A percentile compares a stretch with the other conserved stretches of the same genome.
phyloP scores from a whole-genome alignment of 768 basidiomycete genomes.

The Boletus tomentosulus region DNA sequence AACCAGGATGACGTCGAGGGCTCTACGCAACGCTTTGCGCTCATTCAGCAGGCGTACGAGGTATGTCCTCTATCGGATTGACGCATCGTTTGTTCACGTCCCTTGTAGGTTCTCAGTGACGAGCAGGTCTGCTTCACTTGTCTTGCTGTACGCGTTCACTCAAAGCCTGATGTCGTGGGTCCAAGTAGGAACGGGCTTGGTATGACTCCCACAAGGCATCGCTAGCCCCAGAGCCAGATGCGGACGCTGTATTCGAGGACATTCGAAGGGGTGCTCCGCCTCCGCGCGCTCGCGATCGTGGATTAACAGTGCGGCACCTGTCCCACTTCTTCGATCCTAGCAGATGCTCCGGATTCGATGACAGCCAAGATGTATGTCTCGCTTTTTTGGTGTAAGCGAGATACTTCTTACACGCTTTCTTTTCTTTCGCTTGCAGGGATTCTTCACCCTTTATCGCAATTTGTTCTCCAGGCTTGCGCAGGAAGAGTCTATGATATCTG shows the following conservation, averaged over 20 bases:
- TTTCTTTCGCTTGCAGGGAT: slow-evolving; percentile 51
- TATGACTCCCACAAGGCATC: slow-evolving; percentile 91
- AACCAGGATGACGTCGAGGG: slow-evolving; percentile 80
- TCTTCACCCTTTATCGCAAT: slow-evolving; percentile 85
- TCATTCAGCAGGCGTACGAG: slow-evolving; percentile 94
- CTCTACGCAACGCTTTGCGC: slow-evolving; percentile 82
- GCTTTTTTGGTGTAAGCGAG: neutral
- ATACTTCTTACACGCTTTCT: neutral
- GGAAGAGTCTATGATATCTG: slow-evolving; percentile 58
- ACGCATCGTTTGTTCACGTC: neutral
- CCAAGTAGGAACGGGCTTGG: slow-evolving; percentile 92
- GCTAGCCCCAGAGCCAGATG: slow-evolving; percentile 76
- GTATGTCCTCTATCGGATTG: slow-evolving; percentile 36
- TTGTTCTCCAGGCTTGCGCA: slow-evolving; percentile 78
- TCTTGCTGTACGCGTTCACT: neutral
- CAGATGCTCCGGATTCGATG: slow-evolving; percentile 63
- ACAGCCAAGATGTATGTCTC: slow-evolving; percentile 51
- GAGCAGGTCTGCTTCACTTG: slow-evolving; percentile 66
- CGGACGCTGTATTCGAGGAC: slow-evolving; percentile 80
- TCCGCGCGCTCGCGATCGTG: slow-evolving; percentile 57
- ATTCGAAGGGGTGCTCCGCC: slow-evolving; percentile 66
- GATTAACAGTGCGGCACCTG: slow-evolving; percentile 76
- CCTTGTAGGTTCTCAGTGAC: slow-evolving; percentile 81
- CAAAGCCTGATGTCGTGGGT: slow-evolving; percentile 12
- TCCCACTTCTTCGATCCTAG: slow-evolving; percentile 78